phyloP scores from a whole-genome alignment of 306 rosid species.

The Vachellia pachyceras region DNA sequence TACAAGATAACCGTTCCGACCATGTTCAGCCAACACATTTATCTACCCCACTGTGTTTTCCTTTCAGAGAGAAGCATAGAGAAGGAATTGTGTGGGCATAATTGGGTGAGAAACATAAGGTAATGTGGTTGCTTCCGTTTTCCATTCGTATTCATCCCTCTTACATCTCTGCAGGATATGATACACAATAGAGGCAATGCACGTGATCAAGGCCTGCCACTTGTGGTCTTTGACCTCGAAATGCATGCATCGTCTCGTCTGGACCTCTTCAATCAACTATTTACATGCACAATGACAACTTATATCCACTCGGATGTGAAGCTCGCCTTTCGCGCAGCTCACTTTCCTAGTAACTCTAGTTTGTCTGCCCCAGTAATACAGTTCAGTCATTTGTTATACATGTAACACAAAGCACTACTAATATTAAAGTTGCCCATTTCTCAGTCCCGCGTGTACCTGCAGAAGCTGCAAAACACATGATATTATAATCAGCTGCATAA shows the following conservation, averaged over 20 bases:
- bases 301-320: slow-evolving; percentile 52
- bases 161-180: slow-evolving; percentile 34
- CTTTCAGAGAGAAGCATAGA: slow-evolving; percentile 26
- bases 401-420: slow-evolving; percentile 50
- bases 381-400: slow-evolving; percentile 47
- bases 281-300: slow-evolving; percentile 65
- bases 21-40: slow-evolving; percentile 29
- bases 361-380: slow-evolving; percentile 41
- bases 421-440: slow-evolving; percentile 47
- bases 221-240: slow-evolving; percentile 82
- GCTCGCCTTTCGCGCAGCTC: slow-evolving; percentile 59
- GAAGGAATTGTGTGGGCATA: neutral
- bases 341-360: slow-evolving; percentile 49
- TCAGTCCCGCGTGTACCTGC: slow-evolving; percentile 47
- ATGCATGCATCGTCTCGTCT: slow-evolving; percentile 49
- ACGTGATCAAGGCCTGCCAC: slow-evolving; percentile 76
- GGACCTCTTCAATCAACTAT: slow-evolving; percentile 68
- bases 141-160: slow-evolving; percentile 33
- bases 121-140: slow-evolving; percentile 27
- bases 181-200: slow-evolving; percentile 62
- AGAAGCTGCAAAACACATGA: slow-evolving; percentile 58
- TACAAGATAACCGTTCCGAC: slow-evolving; percentile 31
- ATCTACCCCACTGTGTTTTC: neutral
- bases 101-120: slow-evolving; percentile 28
- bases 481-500: slow-evolving; percentile 26